Conservation (phyloP, 2,329 filamentous ascomycete genomes). For the Trichoderma sp. region DNA sequence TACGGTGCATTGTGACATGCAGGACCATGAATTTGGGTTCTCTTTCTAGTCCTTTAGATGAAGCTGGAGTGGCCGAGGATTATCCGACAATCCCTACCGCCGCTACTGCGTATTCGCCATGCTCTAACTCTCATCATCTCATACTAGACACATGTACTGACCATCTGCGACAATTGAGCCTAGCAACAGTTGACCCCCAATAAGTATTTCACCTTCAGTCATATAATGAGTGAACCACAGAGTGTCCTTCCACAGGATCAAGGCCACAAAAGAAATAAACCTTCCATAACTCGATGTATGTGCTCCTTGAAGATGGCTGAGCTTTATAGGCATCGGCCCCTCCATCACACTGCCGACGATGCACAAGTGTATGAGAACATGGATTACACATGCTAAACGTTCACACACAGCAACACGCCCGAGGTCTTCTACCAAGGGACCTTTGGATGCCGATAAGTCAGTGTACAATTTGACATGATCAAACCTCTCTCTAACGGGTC, state of each 20-base stretch:
- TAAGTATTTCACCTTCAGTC: neutral
- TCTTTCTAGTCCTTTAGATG: neutral
- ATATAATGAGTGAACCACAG: conserved; percentile 18
- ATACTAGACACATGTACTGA: neutral
- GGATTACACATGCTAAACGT: conserved; percentile 12
- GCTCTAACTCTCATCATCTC: neutral
- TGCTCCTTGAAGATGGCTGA: neutral
- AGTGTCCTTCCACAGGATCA: conserved; percentile 19
- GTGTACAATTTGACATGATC: conserved; percentile 27
- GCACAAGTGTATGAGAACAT: neutral
- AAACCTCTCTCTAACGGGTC: neutral
- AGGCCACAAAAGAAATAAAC: conserved; percentile 31
- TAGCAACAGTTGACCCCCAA: neutral
- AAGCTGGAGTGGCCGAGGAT: neutral
- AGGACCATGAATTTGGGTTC: neutral
- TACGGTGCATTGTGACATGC: neutral
- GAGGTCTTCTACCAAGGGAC: conserved; percentile 71
- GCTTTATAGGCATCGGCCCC: neutral
- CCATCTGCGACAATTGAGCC: neutral
- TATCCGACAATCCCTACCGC: neutral
- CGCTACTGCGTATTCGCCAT: neutral
- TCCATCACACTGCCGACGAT: neutral
- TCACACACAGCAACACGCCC: conserved; percentile 48
- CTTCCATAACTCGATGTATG: conserved; percentile 37
- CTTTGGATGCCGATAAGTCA: conserved; percentile 73